Evolutionary conservation across 2,329 filamentous ascomycete species (phyloP).

Genomic region (Alternaria sp.): DNA sequence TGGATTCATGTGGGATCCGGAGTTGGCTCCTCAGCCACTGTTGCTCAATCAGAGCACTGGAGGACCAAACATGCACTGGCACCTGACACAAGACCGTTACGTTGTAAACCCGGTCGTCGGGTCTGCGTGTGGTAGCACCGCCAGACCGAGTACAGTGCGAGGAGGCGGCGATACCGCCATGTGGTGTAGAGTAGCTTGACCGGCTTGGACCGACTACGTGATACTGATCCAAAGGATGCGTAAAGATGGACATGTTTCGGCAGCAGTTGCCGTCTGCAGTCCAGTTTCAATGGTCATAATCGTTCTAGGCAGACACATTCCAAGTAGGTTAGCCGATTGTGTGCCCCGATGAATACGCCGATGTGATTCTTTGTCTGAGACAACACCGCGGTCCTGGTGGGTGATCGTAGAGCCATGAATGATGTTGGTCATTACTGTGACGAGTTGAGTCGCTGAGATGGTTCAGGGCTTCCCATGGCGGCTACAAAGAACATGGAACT

Average conservation of each 20-base stretch:
- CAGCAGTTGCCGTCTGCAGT: neutral
- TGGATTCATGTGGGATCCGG: constrained; percentile 5
- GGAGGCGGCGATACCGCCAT: constrained; percentile 31
- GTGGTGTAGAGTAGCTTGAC: constrained; percentile 28
- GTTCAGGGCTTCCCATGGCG: neutral
- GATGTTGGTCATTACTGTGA: neutral
- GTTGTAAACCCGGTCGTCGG: constrained; percentile 43
- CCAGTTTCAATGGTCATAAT: neutral
- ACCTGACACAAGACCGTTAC: constrained; percentile 43
- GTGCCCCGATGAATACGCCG: constrained; percentile 27
- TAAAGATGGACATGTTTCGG: neutral
- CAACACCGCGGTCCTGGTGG: neutral
- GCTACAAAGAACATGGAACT: neutral
- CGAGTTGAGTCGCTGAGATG: neutral
- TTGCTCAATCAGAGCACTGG: constrained; percentile 10
- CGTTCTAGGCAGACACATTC: constrained; percentile 6
- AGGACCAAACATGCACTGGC: constrained; percentile 37
- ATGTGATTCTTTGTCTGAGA: constrained; percentile 19
- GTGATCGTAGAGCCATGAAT: neutral
- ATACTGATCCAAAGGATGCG: neutral
- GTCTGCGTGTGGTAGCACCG: constrained; percentile 38
- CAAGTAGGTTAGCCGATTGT: constrained; percentile 23
- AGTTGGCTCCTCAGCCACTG: neutral
- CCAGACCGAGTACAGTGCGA: constrained; percentile 23
- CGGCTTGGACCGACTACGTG: constrained; percentile 14